Conservation (phyloP, 169 alveolate genomes). For the Plasmodium reichenowi region DNA sequence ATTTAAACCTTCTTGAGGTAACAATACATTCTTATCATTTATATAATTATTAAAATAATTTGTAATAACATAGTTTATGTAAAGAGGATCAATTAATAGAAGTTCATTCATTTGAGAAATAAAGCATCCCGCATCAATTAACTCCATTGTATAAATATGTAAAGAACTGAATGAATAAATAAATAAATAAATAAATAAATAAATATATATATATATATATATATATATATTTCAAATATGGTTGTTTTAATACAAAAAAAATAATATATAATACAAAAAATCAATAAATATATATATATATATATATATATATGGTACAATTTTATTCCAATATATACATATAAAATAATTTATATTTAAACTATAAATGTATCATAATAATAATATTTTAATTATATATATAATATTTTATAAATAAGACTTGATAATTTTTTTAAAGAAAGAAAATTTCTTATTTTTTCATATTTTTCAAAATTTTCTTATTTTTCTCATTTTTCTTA, state of each 20-base stretch:
- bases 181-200: not conserved
- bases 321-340: no score
- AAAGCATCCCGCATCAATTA: slow-evolving; percentile 75
- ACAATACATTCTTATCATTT: slow-evolving; percentile 46
- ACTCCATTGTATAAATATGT: not conserved
- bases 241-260: not conserved
- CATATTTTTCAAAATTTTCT: no score
- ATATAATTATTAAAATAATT: slow-evolving; percentile 57
- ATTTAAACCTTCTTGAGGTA: slow-evolving; percentile 55
- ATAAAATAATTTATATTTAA: no score
- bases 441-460: no score
- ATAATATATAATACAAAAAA: no score
- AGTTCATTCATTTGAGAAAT: slow-evolving; percentile 76
- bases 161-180: not conserved
- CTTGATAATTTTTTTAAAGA: no score
- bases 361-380: no score
- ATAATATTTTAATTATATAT: no score
- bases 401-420: no score
- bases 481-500: no score
- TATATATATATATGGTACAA: not conserved
- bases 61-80: slow-evolving; percentile 50
- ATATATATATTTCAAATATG: not conserved
- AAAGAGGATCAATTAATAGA: slow-evolving; percentile 67
- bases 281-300: not conserved
- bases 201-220: slow-evolving; percentile 13